These are phyloP conservation scores for Gastrolobium bilobum DNA, from an alignment of 306 rosid genomes.

Conservation along the genomic window DNA sequence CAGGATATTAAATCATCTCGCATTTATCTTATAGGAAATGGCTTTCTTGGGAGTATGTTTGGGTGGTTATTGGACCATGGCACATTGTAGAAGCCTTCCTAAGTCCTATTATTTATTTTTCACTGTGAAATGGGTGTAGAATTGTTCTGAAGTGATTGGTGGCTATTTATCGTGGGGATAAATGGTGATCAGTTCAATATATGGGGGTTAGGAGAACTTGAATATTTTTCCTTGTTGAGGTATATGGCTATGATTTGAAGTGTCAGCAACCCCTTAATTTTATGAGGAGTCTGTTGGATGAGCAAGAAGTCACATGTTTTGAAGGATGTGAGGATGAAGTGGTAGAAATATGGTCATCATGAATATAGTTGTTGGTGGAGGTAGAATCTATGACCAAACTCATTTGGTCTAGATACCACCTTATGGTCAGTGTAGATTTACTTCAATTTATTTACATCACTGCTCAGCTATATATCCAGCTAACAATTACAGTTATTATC, in stretches of 20 bases:
- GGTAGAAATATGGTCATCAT: neutral
- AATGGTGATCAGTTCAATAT: neutral
- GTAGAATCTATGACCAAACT: neutral
- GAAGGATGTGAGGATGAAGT: slow-evolving; percentile 1
- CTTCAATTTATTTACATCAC: neutral
- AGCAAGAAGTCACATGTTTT: neutral
- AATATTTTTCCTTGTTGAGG: slow-evolving; percentile 1
- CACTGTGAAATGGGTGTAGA: slow-evolving; percentile 16
- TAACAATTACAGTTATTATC: neutral
- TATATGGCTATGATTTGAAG: no score
- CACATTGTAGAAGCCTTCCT: slow-evolving; percentile 2
- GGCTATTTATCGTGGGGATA: slow-evolving; percentile 2
- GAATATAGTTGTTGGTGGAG: slow-evolving; percentile 24
- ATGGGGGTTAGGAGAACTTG: slow-evolving; percentile 26
- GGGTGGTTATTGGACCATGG: slow-evolving; percentile 27
- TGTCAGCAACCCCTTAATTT: no score
- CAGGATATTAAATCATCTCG: slow-evolving; percentile 10
- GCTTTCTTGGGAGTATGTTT: slow-evolving; percentile 30
- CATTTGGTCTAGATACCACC: neutral
- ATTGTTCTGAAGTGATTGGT: slow-evolving; percentile 25
- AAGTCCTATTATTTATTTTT: slow-evolving; percentile 12
- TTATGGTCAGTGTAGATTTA: neutral
- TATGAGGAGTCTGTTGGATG: neutral
- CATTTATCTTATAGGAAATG: slow-evolving; percentile 26
- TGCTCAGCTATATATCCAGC: neutral